These are phyloP conservation scores for Buxus sempervirens DNA, from an alignment of 164 flowering plant species.

Conservation along the genomic window DNA sequence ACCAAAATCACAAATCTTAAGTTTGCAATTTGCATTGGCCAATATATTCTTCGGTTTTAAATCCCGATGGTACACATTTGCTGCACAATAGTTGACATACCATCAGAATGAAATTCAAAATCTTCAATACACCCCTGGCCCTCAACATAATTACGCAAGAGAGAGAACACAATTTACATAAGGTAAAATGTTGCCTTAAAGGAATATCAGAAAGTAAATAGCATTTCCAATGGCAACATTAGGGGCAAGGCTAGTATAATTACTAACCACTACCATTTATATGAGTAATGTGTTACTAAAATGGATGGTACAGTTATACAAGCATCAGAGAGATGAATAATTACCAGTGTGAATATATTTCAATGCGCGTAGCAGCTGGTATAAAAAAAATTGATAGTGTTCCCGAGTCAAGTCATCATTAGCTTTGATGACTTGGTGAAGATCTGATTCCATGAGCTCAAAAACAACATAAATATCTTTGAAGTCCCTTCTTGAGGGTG, in stretches of 20 bases:
- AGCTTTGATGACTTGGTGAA: slow-evolving; percentile 91
- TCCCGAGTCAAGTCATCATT: slow-evolving; percentile 85
- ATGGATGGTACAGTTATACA: not conserved
- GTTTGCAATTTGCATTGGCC: slow-evolving; percentile 94
- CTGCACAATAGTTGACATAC: slow-evolving; percentile 36
- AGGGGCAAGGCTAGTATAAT: too few relatives aligned
- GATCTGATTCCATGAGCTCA: slow-evolving; percentile 97
- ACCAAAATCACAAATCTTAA: slow-evolving; percentile 93
- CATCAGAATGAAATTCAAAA: slow-evolving; percentile 13
- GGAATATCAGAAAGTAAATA: too few relatives aligned
- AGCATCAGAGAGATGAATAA: not conserved
- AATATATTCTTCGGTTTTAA: slow-evolving; percentile 86
- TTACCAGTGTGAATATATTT: slow-evolving; percentile 91
- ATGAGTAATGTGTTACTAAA: not conserved
- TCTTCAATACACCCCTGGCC: not conserved
- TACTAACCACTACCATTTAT: too few relatives aligned
- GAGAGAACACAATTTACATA: too few relatives aligned
- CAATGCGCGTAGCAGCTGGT: slow-evolving; percentile 83
- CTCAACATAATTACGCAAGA: too few relatives aligned
- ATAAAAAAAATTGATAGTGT: slow-evolving; percentile 90
- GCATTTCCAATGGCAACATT: too few relatives aligned
- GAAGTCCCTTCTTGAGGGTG: slow-evolving; percentile 82
- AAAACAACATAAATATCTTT: slow-evolving; percentile 90
- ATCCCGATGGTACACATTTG: slow-evolving; percentile 86
- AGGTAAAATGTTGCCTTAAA: too few relatives aligned